phyloP scores from a whole-genome alignment of 2,329 filamentous ascomycete genomes.

The Zymoseptoria passerinii region DNA sequence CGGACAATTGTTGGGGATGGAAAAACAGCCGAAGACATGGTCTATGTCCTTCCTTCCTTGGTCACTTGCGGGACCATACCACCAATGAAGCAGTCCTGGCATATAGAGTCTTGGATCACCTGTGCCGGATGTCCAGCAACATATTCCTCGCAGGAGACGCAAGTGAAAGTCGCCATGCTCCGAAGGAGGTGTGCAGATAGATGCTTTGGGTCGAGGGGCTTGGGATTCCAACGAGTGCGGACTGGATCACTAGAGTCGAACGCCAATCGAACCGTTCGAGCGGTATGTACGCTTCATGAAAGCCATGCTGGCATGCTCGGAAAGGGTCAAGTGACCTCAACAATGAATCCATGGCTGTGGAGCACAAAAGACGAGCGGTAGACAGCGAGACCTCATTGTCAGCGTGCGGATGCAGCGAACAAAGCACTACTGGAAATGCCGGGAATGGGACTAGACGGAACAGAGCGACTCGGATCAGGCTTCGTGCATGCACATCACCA shows the following conservation, averaged over 20 bases:
- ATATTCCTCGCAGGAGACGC: neutral
- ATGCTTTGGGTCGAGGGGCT: neutral
- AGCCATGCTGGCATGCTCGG: neutral
- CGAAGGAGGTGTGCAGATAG: neutral
- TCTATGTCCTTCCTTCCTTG: neutral
- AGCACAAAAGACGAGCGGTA: neutral
- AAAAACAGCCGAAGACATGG: neutral
- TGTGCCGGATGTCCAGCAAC: neutral
- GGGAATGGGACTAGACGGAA: neutral
- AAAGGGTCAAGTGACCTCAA: neutral
- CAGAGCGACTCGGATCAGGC: neutral
- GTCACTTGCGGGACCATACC: neutral
- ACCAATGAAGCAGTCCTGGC: neutral
- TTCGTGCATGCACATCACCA: neutral
- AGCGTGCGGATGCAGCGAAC: neutral
- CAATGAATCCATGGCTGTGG: neutral
- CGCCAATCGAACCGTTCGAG: neutral
- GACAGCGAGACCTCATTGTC: neutral
- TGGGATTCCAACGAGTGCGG: neutral
- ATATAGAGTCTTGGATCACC: neutral
- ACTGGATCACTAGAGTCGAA: neutral
- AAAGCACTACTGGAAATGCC: neutral
- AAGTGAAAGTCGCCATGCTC: neutral
- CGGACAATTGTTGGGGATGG: neutral
- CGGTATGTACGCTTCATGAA: neutral